Conservation (phyloP, 179 eudicot genomes). For the Corrigiola litoralis region DNA sequence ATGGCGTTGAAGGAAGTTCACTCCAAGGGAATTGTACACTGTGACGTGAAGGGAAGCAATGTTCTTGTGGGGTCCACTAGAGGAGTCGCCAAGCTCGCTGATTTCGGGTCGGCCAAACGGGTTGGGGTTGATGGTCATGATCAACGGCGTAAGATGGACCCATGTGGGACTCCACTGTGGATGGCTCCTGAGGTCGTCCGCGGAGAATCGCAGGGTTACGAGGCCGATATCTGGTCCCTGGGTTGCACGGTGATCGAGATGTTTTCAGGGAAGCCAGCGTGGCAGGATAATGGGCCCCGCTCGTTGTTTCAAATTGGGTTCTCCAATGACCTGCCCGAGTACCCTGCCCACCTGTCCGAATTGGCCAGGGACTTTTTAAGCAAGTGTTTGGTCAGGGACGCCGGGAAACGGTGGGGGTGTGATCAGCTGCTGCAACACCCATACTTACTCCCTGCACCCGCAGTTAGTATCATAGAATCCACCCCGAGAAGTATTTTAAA, state of each 20-base stretch:
- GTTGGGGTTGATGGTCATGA: background rate
- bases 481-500: constrained; percentile 69
- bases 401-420: constrained; percentile 54
- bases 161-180: constrained; percentile 90
- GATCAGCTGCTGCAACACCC: constrained; percentile 70
- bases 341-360: constrained; percentile 39
- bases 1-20: constrained; percentile 55
- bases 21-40: constrained; percentile 49
- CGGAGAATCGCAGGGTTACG: constrained; percentile 62
- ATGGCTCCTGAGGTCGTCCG: constrained; percentile 88
- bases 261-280: constrained; percentile 72
- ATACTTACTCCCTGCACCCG: constrained; percentile 31
- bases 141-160: background rate
- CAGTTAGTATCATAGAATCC: background rate
- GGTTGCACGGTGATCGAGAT: constrained; percentile 89
- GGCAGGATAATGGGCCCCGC: constrained; percentile 51
- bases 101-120: constrained; percentile 60
- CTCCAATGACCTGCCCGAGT: constrained; percentile 45
- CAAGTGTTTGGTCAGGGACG: constrained; percentile 54
- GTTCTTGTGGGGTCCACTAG: constrained; percentile 36
- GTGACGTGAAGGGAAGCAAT: constrained; percentile 79
- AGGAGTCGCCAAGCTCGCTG: constrained; percentile 55
- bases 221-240: constrained; percentile 70
- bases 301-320: constrained; percentile 54
- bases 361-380: constrained; percentile 46